Base-by-base conservation (phyloP, 2,329 filamentous ascomycete species). In the Aspergillus aculeatus region DNA sequence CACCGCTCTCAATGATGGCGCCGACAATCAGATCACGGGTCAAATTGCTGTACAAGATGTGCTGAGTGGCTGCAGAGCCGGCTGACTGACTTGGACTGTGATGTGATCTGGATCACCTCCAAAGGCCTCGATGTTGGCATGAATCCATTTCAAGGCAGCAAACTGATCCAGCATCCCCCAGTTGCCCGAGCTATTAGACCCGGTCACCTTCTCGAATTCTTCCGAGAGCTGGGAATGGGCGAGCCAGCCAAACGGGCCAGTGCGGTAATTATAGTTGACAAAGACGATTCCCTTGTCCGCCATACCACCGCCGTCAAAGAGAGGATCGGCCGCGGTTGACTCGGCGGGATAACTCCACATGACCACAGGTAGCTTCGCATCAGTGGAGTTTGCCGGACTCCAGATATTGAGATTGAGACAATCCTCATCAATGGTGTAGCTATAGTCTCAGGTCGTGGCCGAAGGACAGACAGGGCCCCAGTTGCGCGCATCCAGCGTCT, bases 91-190 rank as follows among this genome's bases (percentile, higher is more conserved):
- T 51, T 61, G 61, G 19, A 71, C 62, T 32, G 67, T 68, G 60
- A 75, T 69, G n/a, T 54, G 52, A 5, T 54, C n/a, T 1, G 52
- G 52, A 47, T 54, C 52, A 35, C 52, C 52, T 2, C 57, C 57
- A 56, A 75, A 75, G 4, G 64, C 68, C 5, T 59, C 61, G 38
- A 75, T 75, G 47, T 75, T 68, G 31, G 69, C 62, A 14, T 68
- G 62, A 14, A 74, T 66, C 73, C 72, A 75, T 50, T 68, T 62
- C 10, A 74, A 61, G 19, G 65, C 66, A 1, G 65, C 65, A 14
- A 65, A 61, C 41, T 64, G 60, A 32, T 66, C 77, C 32, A 72
- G 60, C 4, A 80, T 67, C 0, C 72, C 74, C 57, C 75, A 75
- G 62, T 80, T 81, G 0, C 60, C 62, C 12, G 58, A 63, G n/a